Conservation (phyloP, 805 yeast genomes). For the Cyberlindnera japonica region DNA sequence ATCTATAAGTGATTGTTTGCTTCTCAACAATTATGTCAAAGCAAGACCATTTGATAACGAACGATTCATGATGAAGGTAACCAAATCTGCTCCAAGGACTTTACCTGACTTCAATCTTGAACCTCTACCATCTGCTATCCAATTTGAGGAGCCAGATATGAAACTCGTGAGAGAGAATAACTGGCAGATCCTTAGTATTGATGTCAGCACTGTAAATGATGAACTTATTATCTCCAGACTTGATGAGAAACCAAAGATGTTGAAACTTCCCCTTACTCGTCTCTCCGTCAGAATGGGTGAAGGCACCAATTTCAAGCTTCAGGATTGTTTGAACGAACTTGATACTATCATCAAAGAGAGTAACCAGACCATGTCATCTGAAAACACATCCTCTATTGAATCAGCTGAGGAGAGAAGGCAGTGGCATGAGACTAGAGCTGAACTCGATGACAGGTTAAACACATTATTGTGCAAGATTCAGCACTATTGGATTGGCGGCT, state of each 20-base stretch:
- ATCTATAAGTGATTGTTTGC: conserved; percentile 20
- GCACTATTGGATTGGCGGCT: conserved; percentile 73
- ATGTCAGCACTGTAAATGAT: conserved; percentile 53
- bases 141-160: conserved; percentile 11
- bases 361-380: conserved; percentile 53
- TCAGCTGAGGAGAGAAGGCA: conserved; percentile 55
- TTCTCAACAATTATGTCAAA: conserved; percentile 28
- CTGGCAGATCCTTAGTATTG: conserved; percentile 63
- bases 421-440: conserved; percentile 78
- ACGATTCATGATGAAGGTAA: conserved; percentile 18
- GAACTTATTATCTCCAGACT: conserved; percentile 53
- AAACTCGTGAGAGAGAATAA: conserved; percentile 33
- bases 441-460: conserved; percentile 54
- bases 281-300: conserved; percentile 43
- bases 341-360: conserved; percentile 54
- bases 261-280: conserved; percentile 60
- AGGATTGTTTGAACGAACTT: conserved; percentile 44
- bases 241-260: conserved; percentile 39
- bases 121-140: conserved; percentile 4
- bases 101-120: conserved; percentile 19
- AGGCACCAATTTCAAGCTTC: conserved; percentile 39
- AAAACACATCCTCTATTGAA: conserved; percentile 47
- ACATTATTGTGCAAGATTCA: conserved; percentile 57
- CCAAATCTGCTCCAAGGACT: conserved; percentile 12
- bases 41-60: conserved; percentile 28